A percentile compares a stretch with the other conserved stretches of the same genome.
phyloP scores from a whole-genome alignment of 2,329 filamentous ascomycete genomes.

The Alternaria alternata region DNA sequence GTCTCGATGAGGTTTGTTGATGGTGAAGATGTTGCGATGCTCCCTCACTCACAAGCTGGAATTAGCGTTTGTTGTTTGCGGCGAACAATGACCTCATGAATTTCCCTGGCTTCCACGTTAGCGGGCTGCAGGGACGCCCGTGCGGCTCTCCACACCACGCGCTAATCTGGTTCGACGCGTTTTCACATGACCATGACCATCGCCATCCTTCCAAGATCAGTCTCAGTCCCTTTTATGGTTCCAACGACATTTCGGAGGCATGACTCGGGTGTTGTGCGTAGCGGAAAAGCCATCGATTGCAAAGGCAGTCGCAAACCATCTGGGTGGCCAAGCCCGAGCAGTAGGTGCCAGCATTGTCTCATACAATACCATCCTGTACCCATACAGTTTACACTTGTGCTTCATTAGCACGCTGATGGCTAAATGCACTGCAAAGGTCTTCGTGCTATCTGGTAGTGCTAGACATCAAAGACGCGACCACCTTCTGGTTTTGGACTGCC shows the following conservation, averaged over 20 bases:
- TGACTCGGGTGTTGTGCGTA: constrained; percentile 73
- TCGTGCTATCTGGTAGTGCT: not conserved
- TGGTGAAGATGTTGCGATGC: constrained; percentile 10
- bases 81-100: constrained; percentile 40
- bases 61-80: constrained; percentile 8
- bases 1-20: not conserved
- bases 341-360: constrained; percentile 56
- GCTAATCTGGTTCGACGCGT: constrained; percentile 38
- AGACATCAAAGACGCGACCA: not conserved
- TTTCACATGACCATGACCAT: constrained; percentile 44
- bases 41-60: not conserved
- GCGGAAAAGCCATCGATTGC: constrained; percentile 94
- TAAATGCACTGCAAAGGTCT: not conserved
- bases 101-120: constrained; percentile 15
- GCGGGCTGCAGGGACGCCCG: constrained; percentile 19
- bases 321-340: constrained; percentile 79
- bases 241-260: constrained; percentile 16
- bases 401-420: not conserved
- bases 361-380: not conserved
- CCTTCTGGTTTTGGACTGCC: not conserved
- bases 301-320: constrained; percentile 88
- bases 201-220: not conserved
- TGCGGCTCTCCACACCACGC: constrained; percentile 30
- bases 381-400: not conserved
- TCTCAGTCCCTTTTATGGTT: constrained; percentile 16